Evolutionary conservation across 371 early-diverging fungal genomes (phyloP).

Genomic region (Mucor piriformis): DNA sequence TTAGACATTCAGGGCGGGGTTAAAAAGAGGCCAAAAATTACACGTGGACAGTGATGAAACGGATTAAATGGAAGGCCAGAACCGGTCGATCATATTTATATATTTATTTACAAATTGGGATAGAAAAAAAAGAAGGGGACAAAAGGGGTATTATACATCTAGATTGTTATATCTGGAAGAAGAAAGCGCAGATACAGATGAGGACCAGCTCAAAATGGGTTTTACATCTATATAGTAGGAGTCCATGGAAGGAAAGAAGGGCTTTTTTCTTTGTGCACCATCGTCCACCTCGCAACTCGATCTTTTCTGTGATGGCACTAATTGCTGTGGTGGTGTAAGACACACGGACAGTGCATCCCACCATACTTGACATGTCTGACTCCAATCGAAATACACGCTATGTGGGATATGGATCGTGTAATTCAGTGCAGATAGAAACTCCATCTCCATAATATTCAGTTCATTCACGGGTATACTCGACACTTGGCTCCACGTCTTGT

Average conservation of each 20-base stretch:
- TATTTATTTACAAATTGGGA: neutral
- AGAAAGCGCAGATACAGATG: slow-evolving; percentile 27
- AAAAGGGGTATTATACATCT: neutral
- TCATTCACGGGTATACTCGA: slow-evolving; percentile 66
- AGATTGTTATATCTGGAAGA: neutral
- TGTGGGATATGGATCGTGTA: slow-evolving; percentile 50
- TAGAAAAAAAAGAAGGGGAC: too few relatives aligned
- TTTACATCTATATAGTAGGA: slow-evolving; percentile 10
- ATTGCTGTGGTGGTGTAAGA: neutral
- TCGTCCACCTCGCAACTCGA: too few relatives aligned
- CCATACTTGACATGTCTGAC: slow-evolving; percentile 36
- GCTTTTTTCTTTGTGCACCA: neutral
- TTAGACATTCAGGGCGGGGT: too few relatives aligned
- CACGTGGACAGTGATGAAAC: too few relatives aligned
- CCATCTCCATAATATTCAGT: slow-evolving; percentile 76
- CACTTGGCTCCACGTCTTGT: slow-evolving; percentile 75
- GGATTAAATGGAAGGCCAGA: too few relatives aligned
- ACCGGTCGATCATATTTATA: neutral
- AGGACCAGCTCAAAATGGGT: slow-evolving; percentile 53
- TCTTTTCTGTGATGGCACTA: slow-evolving; percentile 5
- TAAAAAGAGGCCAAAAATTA: neutral
- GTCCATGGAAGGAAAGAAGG: neutral
- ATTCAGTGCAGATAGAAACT: slow-evolving; percentile 66
- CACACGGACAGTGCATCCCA: slow-evolving; percentile 2
- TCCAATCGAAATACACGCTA: slow-evolving; percentile 46